phyloP scores from a whole-genome alignment of 1,284 basidiomycete genomes.

The Sporisorium iseilematis-ciliati region DNA sequence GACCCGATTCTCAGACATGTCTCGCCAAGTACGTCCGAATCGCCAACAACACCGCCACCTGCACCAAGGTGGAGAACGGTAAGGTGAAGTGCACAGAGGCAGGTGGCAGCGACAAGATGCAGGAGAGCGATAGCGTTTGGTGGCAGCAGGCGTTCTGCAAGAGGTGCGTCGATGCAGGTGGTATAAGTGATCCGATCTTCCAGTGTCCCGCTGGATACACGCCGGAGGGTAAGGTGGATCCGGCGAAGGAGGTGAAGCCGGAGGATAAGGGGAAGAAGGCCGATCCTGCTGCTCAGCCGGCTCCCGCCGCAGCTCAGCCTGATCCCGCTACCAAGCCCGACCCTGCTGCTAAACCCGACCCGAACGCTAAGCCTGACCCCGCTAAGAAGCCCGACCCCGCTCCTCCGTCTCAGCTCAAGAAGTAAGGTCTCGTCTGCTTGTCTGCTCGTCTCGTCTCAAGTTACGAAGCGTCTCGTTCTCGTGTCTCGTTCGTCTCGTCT shows the following conservation, averaged over 20 bases:
- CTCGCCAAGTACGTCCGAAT: constrained; percentile 1
- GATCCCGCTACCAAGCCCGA: too few species aligned
- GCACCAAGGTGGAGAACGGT: too few species aligned
- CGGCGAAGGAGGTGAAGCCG: background rate
- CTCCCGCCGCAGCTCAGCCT: too few species aligned
- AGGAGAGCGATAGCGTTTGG: constrained; percentile 7
- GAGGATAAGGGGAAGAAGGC: background rate
- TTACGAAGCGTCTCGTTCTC: background rate
- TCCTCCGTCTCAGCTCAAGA: too few species aligned
- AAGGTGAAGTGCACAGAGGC: constrained; percentile 6
- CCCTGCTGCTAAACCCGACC: background rate
- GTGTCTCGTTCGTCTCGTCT: background rate
- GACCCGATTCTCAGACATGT: background rate
- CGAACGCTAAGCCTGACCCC: too few species aligned
- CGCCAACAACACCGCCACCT: too few species aligned
- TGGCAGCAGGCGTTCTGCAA: constrained; percentile 23
- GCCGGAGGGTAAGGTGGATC: background rate
- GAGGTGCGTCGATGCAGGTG: constrained; percentile 21
- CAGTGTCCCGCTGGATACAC: background rate
- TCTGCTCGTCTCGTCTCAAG: too few species aligned
- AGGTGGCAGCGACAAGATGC: background rate
- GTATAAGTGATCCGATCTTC: constrained; percentile 6
- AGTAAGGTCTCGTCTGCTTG: too few species aligned
- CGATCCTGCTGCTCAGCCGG: background rate
- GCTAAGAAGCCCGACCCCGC: too few species aligned